Percentiles rank a stretch among this genome's conserved stretches.
phyloP scores from a whole-genome alignment of 345 rosid genomes.

The Rhodamnia rubescens region DNA sequence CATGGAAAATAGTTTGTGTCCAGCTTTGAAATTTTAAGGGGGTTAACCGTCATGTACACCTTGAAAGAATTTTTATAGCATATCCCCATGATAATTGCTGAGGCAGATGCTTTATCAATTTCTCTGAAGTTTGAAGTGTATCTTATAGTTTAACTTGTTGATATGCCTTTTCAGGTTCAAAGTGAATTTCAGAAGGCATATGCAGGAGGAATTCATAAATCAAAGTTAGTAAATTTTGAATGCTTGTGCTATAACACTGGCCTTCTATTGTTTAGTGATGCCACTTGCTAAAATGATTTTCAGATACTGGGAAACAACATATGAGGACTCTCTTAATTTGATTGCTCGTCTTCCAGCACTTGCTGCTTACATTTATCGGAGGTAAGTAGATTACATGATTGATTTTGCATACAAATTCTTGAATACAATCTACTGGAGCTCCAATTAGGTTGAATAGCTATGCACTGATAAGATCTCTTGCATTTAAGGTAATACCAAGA shows the following conservation, averaged over 20 bases:
- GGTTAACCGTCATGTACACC: neutral
- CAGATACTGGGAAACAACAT: constrained; percentile 98
- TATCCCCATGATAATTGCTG: neutral
- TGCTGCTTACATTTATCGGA: constrained; percentile 82
- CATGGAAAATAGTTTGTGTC: neutral
- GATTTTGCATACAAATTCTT: neutral
- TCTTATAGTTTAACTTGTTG: neutral
- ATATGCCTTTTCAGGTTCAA: constrained; percentile 49
- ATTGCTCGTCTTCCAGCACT: constrained; percentile 85
- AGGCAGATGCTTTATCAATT: neutral
- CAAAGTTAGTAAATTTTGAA: constrained; percentile 44
- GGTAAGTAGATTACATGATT: constrained; percentile 31
- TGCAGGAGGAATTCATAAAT: constrained; percentile 78
- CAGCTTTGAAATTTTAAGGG: neutral
- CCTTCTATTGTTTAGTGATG: neutral
- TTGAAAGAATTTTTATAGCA: neutral
- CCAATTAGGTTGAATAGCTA: neutral
- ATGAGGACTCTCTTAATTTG: constrained; percentile 80
- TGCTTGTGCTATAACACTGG: constrained; percentile 3
- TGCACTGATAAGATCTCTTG: neutral
- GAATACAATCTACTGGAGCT: neutral
- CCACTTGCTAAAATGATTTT: constrained; percentile 5
- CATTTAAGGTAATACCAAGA: neutral
- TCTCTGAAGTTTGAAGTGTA: neutral
- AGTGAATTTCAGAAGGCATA: constrained; percentile 97